Conservation (phyloP, 768 basidiomycete genomes). For the Podaxis sp. region DNA sequence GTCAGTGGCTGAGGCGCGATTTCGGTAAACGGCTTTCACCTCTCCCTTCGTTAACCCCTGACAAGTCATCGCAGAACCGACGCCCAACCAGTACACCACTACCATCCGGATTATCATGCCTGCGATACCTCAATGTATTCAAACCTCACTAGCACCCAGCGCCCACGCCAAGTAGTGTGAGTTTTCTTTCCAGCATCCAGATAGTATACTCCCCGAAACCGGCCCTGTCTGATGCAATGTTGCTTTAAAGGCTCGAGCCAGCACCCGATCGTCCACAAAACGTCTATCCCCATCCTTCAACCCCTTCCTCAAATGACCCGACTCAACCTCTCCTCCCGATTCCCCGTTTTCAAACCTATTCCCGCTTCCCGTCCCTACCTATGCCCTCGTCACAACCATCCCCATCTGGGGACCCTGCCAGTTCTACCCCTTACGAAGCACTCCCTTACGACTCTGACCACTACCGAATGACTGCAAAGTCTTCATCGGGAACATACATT, state of each 20-base stretch:
- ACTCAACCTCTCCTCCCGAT: slow-evolving; percentile 1
- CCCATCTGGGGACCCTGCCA: not conserved
- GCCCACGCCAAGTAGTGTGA: not conserved
- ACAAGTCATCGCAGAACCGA: not conserved
- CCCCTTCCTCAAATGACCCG: not conserved
- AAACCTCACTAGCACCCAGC: not conserved
- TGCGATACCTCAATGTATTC: not conserved
- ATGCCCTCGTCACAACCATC: not conserved
- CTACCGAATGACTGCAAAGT: not conserved
- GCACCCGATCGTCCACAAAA: not conserved
- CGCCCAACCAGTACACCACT: not conserved
- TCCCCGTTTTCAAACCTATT: not conserved
- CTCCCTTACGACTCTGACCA: not conserved
- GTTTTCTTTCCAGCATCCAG: not conserved
- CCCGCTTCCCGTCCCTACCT: not conserved
- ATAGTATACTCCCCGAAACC: not conserved
- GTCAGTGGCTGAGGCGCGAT: slow-evolving; percentile 3
- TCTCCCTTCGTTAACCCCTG: not conserved
- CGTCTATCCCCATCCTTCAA: not conserved
- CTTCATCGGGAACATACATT: slow-evolving; percentile 1
- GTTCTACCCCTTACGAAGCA: not conserved
- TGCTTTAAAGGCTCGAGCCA: not conserved
- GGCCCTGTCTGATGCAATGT: not conserved
- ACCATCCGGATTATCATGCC: not conserved
- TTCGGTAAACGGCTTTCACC: not conserved